Conservation (phyloP, 495 filamentous ascomycete species). For the Penicillium soppii region DNA sequence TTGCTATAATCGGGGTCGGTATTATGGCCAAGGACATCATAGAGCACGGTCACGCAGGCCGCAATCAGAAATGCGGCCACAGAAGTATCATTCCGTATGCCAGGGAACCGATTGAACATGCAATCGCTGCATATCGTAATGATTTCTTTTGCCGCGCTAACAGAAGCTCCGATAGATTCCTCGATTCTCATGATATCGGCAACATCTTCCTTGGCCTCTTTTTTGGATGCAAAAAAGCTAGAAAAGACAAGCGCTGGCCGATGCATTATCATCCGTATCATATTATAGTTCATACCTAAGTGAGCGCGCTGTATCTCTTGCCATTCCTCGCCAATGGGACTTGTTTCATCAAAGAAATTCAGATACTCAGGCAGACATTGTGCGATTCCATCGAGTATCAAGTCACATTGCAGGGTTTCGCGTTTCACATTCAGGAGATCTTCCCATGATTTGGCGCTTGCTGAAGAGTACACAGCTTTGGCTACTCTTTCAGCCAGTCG, state of each 20-base stretch:
- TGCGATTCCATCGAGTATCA: background rate
- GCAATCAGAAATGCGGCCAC: background rate
- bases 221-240: background rate
- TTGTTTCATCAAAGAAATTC: background rate
- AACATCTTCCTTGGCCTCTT: background rate
- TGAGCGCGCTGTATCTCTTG: background rate
- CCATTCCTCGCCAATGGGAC: background rate
- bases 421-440: background rate
- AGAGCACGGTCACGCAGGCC: background rate
- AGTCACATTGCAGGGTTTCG: background rate
- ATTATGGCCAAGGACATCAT: background rate
- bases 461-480: no score
- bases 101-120: background rate
- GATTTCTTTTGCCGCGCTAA: background rate
- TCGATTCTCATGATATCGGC: background rate
- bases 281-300: background rate
- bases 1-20: background rate
- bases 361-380: background rate
- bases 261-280: background rate
- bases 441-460: background rate
- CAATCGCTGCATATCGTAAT: background rate
- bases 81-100: background rate
- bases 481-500: no score
- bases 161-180: background rate
- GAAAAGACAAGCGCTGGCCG: background rate